A percentile compares a stretch with the other conserved stretches of the same genome.
Evolutionary conservation across 352 stramenopile genomes (phyloP).

Genomic region (Globisporangium okanoganense): DNA sequence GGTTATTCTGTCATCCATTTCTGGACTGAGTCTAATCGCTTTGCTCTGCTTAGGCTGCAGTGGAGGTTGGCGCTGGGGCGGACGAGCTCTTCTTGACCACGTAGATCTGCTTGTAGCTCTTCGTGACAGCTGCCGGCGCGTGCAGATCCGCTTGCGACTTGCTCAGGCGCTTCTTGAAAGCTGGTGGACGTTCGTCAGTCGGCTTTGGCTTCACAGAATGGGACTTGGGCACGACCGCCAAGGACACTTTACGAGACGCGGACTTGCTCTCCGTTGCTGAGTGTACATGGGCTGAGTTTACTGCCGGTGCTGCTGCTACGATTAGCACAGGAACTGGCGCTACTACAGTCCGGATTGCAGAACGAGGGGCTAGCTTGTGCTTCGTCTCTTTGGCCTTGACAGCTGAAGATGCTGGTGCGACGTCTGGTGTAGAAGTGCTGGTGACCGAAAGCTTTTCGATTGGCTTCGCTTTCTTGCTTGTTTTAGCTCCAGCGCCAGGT

Average conservation of each 20-base stretch:
- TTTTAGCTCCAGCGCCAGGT: background rate
- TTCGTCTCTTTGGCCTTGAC: background rate
- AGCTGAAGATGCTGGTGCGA: background rate
- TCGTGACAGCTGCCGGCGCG: background rate
- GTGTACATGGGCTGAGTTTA: background rate
- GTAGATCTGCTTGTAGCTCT: slow-evolving; percentile 30
- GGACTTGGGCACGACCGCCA: background rate
- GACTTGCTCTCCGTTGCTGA: background rate
- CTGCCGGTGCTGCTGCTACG: background rate
- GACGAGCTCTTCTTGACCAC: slow-evolving; percentile 21
- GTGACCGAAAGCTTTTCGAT: background rate
- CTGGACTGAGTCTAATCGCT: background rate
- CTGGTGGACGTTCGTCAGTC: background rate
- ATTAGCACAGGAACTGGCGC: background rate
- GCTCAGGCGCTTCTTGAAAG: slow-evolving; percentile 11
- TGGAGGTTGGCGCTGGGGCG: background rate
- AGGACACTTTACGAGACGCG: background rate
- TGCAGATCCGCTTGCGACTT: background rate
- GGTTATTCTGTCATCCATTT: background rate
- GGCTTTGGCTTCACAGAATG: background rate
- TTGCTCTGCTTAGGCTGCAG: slow-evolving; percentile 9
- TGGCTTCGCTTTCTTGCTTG: background rate
- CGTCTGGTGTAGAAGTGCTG: background rate
- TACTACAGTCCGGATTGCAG: background rate
- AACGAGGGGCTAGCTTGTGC: background rate